Evolutionary conservation across 148 eudicot species (phyloP).

Genomic region (Vaccinium myrtillus): DNA sequence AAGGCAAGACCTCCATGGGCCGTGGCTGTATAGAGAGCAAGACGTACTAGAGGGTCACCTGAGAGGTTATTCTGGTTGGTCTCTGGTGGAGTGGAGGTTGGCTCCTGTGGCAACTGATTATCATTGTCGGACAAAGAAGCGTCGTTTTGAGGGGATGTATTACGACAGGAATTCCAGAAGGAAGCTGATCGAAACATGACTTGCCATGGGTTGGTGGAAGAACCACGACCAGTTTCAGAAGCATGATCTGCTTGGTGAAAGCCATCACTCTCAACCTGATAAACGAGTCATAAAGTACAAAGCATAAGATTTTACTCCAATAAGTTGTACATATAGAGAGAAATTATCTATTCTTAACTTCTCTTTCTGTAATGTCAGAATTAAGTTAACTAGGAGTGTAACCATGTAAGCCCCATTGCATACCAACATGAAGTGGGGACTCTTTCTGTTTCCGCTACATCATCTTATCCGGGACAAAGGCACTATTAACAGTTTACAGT

Average conservation of each 20-base stretch:
- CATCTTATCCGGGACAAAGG: too few relatives aligned
- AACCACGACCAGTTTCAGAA: constrained; percentile 12
- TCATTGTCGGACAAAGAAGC: neutral
- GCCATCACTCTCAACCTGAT: constrained; percentile 18
- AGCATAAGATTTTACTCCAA: neutral
- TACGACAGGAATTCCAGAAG: constrained; percentile 21
- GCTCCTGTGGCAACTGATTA: neutral
- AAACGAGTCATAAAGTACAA: neutral
- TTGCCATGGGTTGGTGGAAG: constrained; percentile 33
- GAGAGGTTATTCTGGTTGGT: constrained; percentile 25
- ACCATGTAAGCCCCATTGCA: neutral
- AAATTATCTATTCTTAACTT: neutral
- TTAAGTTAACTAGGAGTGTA: neutral
- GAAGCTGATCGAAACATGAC: constrained; percentile 35
- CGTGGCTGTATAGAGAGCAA: constrained; percentile 84
- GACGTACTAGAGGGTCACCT: constrained; percentile 68
- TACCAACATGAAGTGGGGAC: neutral
- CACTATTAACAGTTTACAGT: too few relatives aligned
- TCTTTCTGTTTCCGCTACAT: too few relatives aligned
- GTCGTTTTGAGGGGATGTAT: constrained; percentile 12
- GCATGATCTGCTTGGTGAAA: constrained; percentile 25
- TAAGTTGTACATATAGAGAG: neutral
- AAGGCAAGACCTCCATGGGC: constrained; percentile 84
- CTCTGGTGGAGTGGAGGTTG: constrained; percentile 7
- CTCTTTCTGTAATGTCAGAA: neutral